Conservation (phyloP, 768 basidiomycete species). For the Chlorophyllum brunneum region DNA sequence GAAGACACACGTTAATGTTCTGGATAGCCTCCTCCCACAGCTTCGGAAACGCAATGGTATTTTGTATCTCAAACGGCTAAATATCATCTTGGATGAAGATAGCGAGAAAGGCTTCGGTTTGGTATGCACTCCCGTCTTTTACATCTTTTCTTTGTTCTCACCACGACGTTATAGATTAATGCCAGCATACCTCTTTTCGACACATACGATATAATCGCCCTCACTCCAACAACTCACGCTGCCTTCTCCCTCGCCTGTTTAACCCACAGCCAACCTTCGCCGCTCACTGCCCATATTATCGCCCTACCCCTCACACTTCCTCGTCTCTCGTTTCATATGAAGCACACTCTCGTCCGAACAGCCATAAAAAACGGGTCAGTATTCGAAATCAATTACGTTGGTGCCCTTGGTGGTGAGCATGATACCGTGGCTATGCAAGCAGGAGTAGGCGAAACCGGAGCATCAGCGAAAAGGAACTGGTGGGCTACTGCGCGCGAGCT, state of each 20-base stretch:
- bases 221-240: conserved; percentile 66
- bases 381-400: conserved; percentile 79
- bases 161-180: conserved; percentile 48
- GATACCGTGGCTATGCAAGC: conserved; percentile 41
- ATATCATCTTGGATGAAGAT: conserved; percentile 76
- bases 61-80: conserved; percentile 70
- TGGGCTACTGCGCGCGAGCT: conserved; percentile 80
- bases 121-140: conserved; percentile 35
- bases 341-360: conserved; percentile 78
- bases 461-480: conserved; percentile 71
- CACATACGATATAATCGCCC: conserved; percentile 73
- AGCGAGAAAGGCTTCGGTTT: conserved; percentile 86
- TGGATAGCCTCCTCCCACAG: conserved; percentile 56
- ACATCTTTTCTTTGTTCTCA: not conserved
- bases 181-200: conserved; percentile 59
- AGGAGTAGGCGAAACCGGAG: conserved; percentile 49
- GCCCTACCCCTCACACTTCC: conserved; percentile 74
- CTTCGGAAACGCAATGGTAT: conserved; percentile 57
- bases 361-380: conserved; percentile 80
- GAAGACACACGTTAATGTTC: conserved; percentile 62
- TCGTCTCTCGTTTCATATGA: conserved; percentile 75
- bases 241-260: conserved; percentile 80
- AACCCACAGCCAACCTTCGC: conserved; percentile 72
- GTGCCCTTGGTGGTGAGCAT: conserved; percentile 63
- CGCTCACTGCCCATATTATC: conserved; percentile 78